Evolutionary conservation across 2,329 filamentous ascomycete genomes (phyloP), one percentile per base, ranked within the genome.

Genomic region (Ophiosphaerella korrae): DNA sequence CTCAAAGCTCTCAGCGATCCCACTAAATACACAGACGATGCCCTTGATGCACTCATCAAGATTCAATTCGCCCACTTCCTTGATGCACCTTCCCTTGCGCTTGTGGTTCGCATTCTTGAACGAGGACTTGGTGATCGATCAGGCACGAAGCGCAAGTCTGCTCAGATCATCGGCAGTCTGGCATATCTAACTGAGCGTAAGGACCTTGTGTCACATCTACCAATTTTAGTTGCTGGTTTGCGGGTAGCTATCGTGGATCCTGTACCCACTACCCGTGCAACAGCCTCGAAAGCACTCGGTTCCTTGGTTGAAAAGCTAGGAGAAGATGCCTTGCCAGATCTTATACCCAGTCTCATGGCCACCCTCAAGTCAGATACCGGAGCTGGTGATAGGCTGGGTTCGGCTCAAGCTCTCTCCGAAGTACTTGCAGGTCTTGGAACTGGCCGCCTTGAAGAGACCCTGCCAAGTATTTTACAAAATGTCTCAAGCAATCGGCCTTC

Each of bases 61-160:
- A 90, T 99, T n/a, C 92, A 92, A 42, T 99, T 99, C 71, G 87
- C 97, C 12, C 94, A 99, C 76, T 99, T 97, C 70, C 83, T 99
- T n/a, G 94, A 99, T 74, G 90, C 95, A 1, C 94, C 94, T 5
- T 99, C 95, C 2, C 81, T 99, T 64, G 94, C 94, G 16, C 83
- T 99, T 45, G 91, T 99, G 57, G 95, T 94, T 40, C 90, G 94
- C 57, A 97, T 99, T 63, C 80, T 99, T 32, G 92, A 99, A 75
- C 89, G 95, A 71, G 94, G 94, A 52, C 79, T 99, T 35, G 86
- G 86, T 48, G 94, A 97, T 70, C 84, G 95, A 42, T 99, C 95
- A 50, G 89, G 88, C 57, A 99, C 94, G 8, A 99, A 99, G 77
- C 86, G 92, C 63, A 99, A 99, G 76, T 89, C 95, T 45, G 88